Evolutionary conservation across 768 basidiomycete genomes (phyloP).

Genomic region (Krasilnikovozyma curviuscula): DNA sequence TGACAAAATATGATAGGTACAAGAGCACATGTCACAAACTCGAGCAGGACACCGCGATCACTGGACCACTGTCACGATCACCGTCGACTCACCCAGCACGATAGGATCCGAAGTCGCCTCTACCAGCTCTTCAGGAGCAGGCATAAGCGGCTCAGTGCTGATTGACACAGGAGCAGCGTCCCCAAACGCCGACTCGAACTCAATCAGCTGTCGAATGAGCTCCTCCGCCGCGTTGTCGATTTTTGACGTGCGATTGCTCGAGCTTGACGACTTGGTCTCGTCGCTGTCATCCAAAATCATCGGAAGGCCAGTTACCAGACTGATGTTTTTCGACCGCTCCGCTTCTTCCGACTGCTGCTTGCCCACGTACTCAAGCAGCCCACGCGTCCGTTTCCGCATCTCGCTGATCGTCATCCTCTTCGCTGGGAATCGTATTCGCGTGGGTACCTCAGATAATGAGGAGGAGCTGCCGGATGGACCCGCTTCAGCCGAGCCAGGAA

Average conservation of each 20-base stretch:
- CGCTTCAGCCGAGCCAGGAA: no score
- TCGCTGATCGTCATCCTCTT: constrained; percentile 41
- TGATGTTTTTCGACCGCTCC: background rate
- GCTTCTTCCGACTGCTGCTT: constrained; percentile 32
- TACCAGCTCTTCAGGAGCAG: no score
- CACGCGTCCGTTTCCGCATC: constrained; percentile 27
- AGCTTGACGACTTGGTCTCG: background rate
- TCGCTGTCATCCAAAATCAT: background rate
- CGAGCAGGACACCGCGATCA: no score
- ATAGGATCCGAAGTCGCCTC: no score
- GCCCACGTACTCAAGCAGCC: constrained; percentile 84
- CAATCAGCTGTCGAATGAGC: constrained; percentile 6
- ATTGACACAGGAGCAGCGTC: background rate
- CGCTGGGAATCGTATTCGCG: constrained; percentile 75
- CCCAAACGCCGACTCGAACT: constrained; percentile 9
- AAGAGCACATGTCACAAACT: no score
- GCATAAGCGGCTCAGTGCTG: no score
- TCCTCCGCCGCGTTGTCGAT: background rate
- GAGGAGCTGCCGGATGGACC: no score
- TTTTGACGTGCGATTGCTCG: background rate
- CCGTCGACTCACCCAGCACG: no score
- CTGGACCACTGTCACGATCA: no score
- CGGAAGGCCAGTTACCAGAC: background rate
- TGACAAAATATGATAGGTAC: no score
- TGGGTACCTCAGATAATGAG: constrained; percentile 29